These are phyloP conservation scores for Pseudogymnoascus sp. DNA, from an alignment of 2,329 filamentous ascomycete genomes.

Conservation along the genomic window DNA sequence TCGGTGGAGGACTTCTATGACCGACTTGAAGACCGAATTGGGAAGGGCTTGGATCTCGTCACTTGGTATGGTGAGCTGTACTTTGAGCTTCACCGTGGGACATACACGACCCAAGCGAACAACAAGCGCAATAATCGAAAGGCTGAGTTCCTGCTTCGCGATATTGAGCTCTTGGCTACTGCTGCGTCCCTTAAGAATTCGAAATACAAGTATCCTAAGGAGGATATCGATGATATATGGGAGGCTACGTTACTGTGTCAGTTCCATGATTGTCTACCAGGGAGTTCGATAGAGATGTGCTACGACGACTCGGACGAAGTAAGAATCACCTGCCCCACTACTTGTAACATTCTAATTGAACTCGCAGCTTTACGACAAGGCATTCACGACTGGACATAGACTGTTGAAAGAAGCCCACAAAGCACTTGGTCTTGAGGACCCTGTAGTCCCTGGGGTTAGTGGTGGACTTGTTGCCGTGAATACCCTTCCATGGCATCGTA, in stretches of 20 bases:
- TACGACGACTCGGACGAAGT: slow-evolving; percentile 89
- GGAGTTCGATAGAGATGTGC: slow-evolving; percentile 94
- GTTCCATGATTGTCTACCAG: slow-evolving; percentile 95
- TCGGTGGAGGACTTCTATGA: slow-evolving; percentile 95
- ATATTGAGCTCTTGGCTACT: slow-evolving; percentile 82
- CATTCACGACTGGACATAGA: slow-evolving; percentile 69
- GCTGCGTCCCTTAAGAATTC: slow-evolving; percentile 67
- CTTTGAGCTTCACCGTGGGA: slow-evolving; percentile 93
- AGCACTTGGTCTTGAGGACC: slow-evolving; percentile 54
- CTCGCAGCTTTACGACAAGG: slow-evolving; percentile 63
- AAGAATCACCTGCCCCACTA: slow-evolving; percentile 25
- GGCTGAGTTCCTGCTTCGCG: slow-evolving; percentile 75
- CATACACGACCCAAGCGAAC: slow-evolving; percentile 94
- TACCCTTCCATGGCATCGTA: slow-evolving; percentile 78
- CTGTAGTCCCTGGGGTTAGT: slow-evolving; percentile 34
- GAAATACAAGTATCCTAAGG: slow-evolving; percentile 83
- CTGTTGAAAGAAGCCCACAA: slow-evolving; percentile 62
- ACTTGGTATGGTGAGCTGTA: slow-evolving; percentile 99
- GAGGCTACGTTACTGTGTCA: slow-evolving; percentile 85
- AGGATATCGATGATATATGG: slow-evolving; percentile 94
- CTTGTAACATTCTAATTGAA: background rate
- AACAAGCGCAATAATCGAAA: slow-evolving; percentile 93
- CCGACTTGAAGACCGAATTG: slow-evolving; percentile 68
- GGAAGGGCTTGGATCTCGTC: slow-evolving; percentile 55
- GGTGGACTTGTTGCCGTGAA: slow-evolving; percentile 61